These are phyloP conservation scores for Ceratobasidium sp. DNA, from an alignment of 1,284 basidiomycete species.

Conservation along the genomic window DNA sequence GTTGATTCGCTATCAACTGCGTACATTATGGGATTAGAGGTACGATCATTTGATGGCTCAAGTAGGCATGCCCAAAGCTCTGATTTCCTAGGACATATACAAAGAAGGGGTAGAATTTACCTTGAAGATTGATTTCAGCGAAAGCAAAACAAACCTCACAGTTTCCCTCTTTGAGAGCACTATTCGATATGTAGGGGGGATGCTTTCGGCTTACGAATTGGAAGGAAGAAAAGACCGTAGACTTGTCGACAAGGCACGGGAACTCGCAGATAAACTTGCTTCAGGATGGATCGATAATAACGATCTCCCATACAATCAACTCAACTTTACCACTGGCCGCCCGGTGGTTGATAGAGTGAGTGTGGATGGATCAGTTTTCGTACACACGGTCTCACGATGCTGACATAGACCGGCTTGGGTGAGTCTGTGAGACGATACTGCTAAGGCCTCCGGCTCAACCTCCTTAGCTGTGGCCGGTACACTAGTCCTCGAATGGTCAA, in stretches of 20 bases:
- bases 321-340: conserved; percentile 38
- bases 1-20: conserved; percentile 38
- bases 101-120: conserved; percentile 29
- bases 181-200: conserved; percentile 31
- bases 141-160: conserved; percentile 10
- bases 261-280: conserved; percentile 35
- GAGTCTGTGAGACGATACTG: not conserved
- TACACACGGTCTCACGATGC: too few species aligned
- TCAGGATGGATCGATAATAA: conserved; percentile 23
- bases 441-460: not conserved
- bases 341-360: conserved; percentile 25
- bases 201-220: conserved; percentile 29
- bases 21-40: conserved; percentile 38
- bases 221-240: conserved; percentile 14
- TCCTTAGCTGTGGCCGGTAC: conserved; percentile 27
- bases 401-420: not conserved
- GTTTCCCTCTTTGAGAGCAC: conserved; percentile 30
- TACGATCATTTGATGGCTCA: not conserved
- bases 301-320: conserved; percentile 37
- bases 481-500: conserved; percentile 16
- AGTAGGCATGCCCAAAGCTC: not conserved
- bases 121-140: conserved; percentile 27
- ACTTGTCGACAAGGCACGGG: conserved; percentile 2
- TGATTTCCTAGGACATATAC: conserved; percentile 21
- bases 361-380: conserved; percentile 46